phyloP scores from a whole-genome alignment of 2,329 filamentous ascomycete genomes.

The Neopestalotiopsis sp. region DNA sequence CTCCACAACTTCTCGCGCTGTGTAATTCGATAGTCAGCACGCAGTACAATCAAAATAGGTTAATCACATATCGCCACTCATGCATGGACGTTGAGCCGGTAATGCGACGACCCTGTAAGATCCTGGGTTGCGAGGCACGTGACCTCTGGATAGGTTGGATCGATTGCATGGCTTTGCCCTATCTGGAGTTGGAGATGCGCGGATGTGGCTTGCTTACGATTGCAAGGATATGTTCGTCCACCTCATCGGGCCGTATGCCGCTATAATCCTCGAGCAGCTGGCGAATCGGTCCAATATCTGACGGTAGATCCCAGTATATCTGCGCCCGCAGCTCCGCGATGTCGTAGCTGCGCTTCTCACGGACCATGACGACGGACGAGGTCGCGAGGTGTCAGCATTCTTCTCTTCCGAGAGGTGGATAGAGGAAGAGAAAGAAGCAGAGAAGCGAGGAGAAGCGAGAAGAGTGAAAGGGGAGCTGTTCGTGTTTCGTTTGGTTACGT shows the following conservation, averaged over 20 bases:
- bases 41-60: too few species aligned
- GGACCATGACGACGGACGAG: constrained; percentile 3
- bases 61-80: too few species aligned
- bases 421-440: not conserved
- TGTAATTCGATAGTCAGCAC: not conserved
- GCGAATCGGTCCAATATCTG: constrained; percentile 33
- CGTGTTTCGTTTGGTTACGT: not conserved
- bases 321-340: constrained; percentile 19
- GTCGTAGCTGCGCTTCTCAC: constrained; percentile 14
- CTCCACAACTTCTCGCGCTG: constrained; percentile 55
- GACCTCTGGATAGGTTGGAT: too few species aligned
- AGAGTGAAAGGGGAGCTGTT: not conserved
- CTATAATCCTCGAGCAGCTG: constrained; percentile 35
- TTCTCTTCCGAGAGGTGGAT: not conserved
- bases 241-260: constrained; percentile 32
- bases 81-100: not conserved
- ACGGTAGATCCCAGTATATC: constrained; percentile 28
- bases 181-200: not conserved
- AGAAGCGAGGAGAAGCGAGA: not conserved
- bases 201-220: constrained; percentile 28
- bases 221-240: constrained; percentile 33
- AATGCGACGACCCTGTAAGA: not conserved
- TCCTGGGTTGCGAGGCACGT: not conserved
- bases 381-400: not conserved
- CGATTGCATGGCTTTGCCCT: not conserved